These are phyloP conservation scores for Candida sonorensis DNA, from an alignment of 805 yeast species.

Conservation along the genomic window DNA sequence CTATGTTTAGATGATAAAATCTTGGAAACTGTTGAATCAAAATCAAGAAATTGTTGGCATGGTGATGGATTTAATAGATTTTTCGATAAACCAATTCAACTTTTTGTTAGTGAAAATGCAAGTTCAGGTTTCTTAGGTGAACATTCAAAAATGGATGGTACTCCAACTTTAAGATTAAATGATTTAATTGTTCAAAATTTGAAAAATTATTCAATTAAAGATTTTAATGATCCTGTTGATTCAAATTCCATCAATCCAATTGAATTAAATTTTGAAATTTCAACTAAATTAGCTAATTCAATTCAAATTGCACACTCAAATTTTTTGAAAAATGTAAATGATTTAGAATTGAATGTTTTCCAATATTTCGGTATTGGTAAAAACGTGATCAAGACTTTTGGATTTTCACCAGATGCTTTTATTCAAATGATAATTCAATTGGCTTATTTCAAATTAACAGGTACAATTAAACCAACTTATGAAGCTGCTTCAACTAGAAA, in stretches of 20 bases:
- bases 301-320: conserved; percentile 50
- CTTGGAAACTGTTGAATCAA: conserved; percentile 77
- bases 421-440: conserved; percentile 88
- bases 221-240: conserved; percentile 9
- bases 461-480: conserved; percentile 81
- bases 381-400: conserved; percentile 73
- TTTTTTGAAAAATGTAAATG: conserved; percentile 46
- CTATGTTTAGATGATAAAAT: conserved; percentile 66
- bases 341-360: conserved; percentile 74
- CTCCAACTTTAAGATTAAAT: conserved; percentile 86
- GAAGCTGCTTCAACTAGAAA: conserved; percentile 94
- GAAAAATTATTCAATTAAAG: conserved; percentile 26
- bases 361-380: conserved; percentile 84
- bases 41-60: conserved; percentile 85
- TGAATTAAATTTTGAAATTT: conserved; percentile 52
- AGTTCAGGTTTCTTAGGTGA: conserved; percentile 92
- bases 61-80: conserved; percentile 91
- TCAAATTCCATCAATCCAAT: background rate
- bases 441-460: conserved; percentile 79
- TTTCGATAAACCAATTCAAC: conserved; percentile 88
- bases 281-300: conserved; percentile 41
- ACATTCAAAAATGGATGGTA: conserved; percentile 97
- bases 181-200: conserved; percentile 62
- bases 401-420: conserved; percentile 88
- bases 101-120: conserved; percentile 75